Conservation (phyloP, 1,284 basidiomycete genomes). For the Ganoderma boninense region DNA sequence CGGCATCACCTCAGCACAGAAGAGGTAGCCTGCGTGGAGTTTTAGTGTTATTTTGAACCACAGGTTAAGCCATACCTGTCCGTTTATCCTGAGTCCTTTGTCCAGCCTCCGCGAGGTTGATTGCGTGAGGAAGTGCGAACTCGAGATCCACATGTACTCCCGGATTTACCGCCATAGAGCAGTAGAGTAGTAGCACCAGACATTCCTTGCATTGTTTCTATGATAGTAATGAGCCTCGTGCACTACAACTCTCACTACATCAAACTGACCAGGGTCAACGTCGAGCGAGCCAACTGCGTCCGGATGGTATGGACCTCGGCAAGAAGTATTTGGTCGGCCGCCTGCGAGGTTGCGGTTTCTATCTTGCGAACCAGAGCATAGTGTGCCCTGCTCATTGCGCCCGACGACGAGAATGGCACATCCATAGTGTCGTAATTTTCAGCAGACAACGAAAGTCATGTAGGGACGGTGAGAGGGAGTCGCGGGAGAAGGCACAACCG, state of each 20-base stretch:
- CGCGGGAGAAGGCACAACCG: slow-evolving; percentile 8
- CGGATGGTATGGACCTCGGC: slow-evolving; percentile 67
- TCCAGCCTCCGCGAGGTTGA: slow-evolving; percentile 76
- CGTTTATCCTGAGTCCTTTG: slow-evolving; percentile 67
- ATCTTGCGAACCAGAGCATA: slow-evolving; percentile 76
- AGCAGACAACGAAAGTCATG: neutral
- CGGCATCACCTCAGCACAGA: slow-evolving; percentile 77
- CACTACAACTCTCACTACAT: neutral
- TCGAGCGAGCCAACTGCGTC: slow-evolving; percentile 54
- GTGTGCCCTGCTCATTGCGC: slow-evolving; percentile 75
- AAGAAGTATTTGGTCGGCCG: slow-evolving; percentile 64
- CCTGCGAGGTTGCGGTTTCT: slow-evolving; percentile 61
- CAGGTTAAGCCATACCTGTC: slow-evolving; percentile 57
- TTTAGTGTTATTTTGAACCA: slow-evolving; percentile 1
- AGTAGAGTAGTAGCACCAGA: slow-evolving; percentile 74
- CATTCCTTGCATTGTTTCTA: slow-evolving; percentile 68
- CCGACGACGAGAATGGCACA: slow-evolving; percentile 77
- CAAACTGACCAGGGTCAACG: slow-evolving; percentile 53
- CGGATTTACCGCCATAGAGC: slow-evolving; percentile 58
- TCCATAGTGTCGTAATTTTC: slow-evolving; percentile 55
- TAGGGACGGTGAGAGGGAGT: neutral
- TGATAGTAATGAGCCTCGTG: slow-evolving; percentile 21
- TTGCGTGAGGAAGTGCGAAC: slow-evolving; percentile 75
- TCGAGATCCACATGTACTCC: slow-evolving; percentile 55
- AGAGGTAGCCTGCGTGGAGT: slow-evolving; percentile 67